Base-by-base conservation (phyloP, 108 stramenopile genomes). In the Cyclotella kingstonii region DNA sequence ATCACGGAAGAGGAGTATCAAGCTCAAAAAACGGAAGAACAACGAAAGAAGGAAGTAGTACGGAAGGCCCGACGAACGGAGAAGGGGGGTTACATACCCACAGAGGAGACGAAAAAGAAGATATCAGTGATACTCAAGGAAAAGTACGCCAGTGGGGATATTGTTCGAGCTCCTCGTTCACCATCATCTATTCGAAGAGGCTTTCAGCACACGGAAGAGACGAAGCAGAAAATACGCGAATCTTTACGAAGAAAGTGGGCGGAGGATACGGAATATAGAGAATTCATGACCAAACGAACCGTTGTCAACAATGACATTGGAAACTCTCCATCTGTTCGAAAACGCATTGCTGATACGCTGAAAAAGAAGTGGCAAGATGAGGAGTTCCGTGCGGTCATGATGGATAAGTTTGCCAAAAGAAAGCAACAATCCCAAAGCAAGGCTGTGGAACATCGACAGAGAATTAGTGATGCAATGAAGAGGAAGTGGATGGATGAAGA, bases 391-490 rank as follows among this genome's bases (percentile, higher is more conserved):
- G 58, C 54, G 8, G 29, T 31, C 2, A 89, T 92, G 87, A 66
- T 87, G 68, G 73, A 73, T n/a, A 85, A 85, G 43, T 84, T 91
- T 62, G 29, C 66, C 25, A 64, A 77, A 26, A 70, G 84, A 11
- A 67, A 48, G 31, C 26, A 40, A 29, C 19, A n/a, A 9, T 48
- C 71, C 8, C 36, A 38, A 0, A 23, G 39, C 18, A 62, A 56
- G 45, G 62, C 53, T n/a, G n/a, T 55, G 34, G 35, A 56, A 1
- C 77, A 87, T 68, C 56, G 85, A 43, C 68, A 76, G 45, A 86
- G 84, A 56, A 91, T 91, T 36, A 82, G 81, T 54, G 75, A 64
- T n/a, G 84, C 90, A 38, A 89, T 91, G 84, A 88, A 86, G 48
- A 45, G 34, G n/a, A 88, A 86, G 53, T 91, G 90, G 90, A 78